Evolutionary conservation across 371 early-diverging fungal genomes (phyloP), one percentile per base, ranked within the genome.

Genomic region (Sporodiniella umbellata): DNA sequence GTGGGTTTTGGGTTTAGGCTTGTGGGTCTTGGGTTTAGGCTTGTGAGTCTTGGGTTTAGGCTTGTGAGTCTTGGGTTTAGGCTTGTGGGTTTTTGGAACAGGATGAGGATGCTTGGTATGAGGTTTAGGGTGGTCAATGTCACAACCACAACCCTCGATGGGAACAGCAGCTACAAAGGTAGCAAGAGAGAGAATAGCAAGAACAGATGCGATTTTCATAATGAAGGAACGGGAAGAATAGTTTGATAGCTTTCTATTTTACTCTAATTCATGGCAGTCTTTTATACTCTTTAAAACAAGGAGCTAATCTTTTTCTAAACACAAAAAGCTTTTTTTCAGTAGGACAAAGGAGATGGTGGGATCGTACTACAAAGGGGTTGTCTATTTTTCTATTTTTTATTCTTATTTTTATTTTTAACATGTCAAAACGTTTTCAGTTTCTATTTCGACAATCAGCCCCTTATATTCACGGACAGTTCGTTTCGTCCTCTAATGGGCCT

Each of bases 391-490:
- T 28, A 26, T 26, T 7, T 31, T 45, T 45, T 31, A 30, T 45
- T 45, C 21, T 31, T 45, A 31, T 28, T 28, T 1, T 28, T 15
- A 15, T 28, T 44, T 15, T 44, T 44, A 19, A 30, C 31, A 31
- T 30, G 19, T 30, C 17, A 45, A 45, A 21, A 45, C 14, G 30
- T 45, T 31, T 45, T 10, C 11, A n/a, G 17, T 37, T 47, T 35
- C 22, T 47, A 33, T 23, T 22, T 15, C 15, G 15, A 50, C 25
- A 35, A 15, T 30, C 18, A 5, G 17, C 58, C 35, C 58, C 59
- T 18, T 58, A 58, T 45, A 53, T 58, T 21, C 59, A 58, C 25
- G 59, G 59, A 1, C 53, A 33, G 19, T 58, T 58, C 31, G 22
- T 26, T 5, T 33, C 35, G 17, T 24, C 53, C 10, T 8, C 3